A percentile compares a stretch with the other conserved stretches of the same genome.
Conservation (phyloP, 202 grass and related monocot species). For the Alloteropsis angusta region DNA sequence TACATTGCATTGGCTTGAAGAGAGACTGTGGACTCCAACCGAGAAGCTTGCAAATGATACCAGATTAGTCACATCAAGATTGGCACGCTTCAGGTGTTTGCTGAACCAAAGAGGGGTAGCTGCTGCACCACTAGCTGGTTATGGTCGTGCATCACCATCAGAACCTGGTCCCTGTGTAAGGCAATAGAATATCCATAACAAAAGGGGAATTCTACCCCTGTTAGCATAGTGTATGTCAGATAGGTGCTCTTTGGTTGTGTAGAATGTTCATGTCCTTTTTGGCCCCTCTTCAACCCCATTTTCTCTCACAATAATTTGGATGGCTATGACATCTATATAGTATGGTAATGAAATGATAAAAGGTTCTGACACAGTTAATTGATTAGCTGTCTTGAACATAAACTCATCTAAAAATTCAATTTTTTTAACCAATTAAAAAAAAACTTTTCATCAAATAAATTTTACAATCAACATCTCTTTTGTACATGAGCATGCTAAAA, state of each 20-base stretch:
- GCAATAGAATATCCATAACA: constrained; percentile 50
- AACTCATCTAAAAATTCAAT: constrained; percentile 1
- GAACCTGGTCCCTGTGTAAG: constrained; percentile 72
- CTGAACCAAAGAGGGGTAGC: constrained; percentile 91
- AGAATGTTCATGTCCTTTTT: constrained; percentile 7
- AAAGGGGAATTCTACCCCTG: not conserved
- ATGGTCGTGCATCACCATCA: constrained; percentile 46
- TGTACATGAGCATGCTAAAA: constrained; percentile 13
- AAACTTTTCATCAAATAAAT: not conserved
- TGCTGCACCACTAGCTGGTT: constrained; percentile 70
- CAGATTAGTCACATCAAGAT: constrained; percentile 52
- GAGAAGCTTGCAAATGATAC: constrained; percentile 64
- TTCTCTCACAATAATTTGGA: constrained; percentile 7
- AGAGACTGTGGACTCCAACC: constrained; percentile 74
- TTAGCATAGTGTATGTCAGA: constrained; percentile 10
- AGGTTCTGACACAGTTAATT: not conserved
- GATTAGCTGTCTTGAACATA: constrained; percentile 17
- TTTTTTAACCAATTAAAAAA: no score
- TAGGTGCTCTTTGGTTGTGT: constrained; percentile 21
- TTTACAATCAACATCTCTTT: constrained; percentile 7
- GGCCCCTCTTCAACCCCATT: not conserved
- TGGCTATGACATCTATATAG: not conserved
- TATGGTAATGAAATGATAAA: not conserved
- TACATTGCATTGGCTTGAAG: constrained; percentile 43
- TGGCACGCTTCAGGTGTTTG: constrained; percentile 93